A percentile compares a stretch with the other conserved stretches of the same genome.
These are phyloP conservation scores for Alternaria novae-zelandiae DNA, from an alignment of 2,329 filamentous ascomycete species.

Conservation along the genomic window DNA sequence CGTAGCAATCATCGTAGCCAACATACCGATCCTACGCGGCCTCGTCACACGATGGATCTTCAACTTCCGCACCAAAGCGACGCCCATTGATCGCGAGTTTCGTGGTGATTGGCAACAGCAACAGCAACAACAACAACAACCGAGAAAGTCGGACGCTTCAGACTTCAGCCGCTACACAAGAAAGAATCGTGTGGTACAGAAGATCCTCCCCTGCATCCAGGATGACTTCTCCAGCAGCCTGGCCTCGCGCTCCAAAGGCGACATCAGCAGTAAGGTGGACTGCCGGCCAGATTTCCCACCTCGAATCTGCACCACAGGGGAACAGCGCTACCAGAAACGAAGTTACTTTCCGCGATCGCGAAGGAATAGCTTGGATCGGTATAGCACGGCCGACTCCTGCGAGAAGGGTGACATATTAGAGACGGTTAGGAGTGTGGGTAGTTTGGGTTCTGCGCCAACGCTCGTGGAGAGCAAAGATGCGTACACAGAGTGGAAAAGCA, in stretches of 20 bases:
- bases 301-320: slow-evolving; percentile 24
- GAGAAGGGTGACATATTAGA: slow-evolving; percentile 45
- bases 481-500: slow-evolving; percentile 29
- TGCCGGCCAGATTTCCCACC: slow-evolving; percentile 28
- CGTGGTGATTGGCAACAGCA: slow-evolving; percentile 30
- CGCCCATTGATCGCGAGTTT: slow-evolving; percentile 41
- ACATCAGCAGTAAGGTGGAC: slow-evolving; percentile 12
- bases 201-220: slow-evolving; percentile 45
- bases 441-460: slow-evolving; percentile 41
- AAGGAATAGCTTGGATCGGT: slow-evolving; percentile 38
- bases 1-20: slow-evolving; percentile 51
- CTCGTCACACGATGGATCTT: slow-evolving; percentile 51
- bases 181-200: slow-evolving; percentile 30
- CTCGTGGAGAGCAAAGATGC: slow-evolving; percentile 37
- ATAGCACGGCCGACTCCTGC: slow-evolving; percentile 30
- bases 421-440: slow-evolving; percentile 42
- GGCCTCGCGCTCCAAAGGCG: slow-evolving; percentile 27
- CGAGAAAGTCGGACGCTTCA: slow-evolving; percentile 36
- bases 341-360: slow-evolving; percentile 36
- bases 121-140: slow-evolving; percentile 4
- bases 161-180: slow-evolving; percentile 32
- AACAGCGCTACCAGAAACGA: slow-evolving; percentile 30
- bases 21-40: slow-evolving; percentile 50
- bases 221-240: slow-evolving; percentile 46
- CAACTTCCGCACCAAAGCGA: slow-evolving; percentile 44